Evolutionary conservation across 2,329 filamentous ascomycete genomes (phyloP).

Genomic region (Xylaria sp.): DNA sequence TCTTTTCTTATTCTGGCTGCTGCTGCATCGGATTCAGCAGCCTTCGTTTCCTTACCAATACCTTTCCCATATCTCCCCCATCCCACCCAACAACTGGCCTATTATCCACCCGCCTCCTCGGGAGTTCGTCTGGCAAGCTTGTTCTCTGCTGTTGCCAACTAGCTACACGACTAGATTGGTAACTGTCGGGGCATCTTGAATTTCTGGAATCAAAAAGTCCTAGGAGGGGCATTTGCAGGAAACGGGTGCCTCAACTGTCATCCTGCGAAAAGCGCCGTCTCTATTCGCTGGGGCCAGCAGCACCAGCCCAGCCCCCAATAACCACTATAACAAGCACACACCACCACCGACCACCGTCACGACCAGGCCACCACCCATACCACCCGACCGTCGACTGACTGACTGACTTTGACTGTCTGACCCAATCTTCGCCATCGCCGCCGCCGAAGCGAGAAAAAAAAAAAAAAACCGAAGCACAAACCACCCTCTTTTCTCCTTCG

Average conservation of each 20-base stretch:
- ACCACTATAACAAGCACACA: slow-evolving; percentile 21
- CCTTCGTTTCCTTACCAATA: no score
- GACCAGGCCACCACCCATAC: slow-evolving; percentile 20
- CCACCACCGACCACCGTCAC: slow-evolving; percentile 27
- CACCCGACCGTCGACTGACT: slow-evolving; percentile 23
- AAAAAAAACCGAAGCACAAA: slow-evolving; percentile 30
- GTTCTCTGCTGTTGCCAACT: background rate
- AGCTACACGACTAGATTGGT: background rate
- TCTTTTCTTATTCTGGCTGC: slow-evolving; percentile 7
- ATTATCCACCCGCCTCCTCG: background rate
- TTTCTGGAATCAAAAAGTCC: background rate
- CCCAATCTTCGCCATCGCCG: slow-evolving; percentile 35
- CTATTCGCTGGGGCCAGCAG: slow-evolving; percentile 17
- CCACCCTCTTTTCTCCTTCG: slow-evolving; percentile 19
- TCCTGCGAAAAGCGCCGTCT: slow-evolving; percentile 7
- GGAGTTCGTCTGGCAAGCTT: background rate
- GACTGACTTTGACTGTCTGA: slow-evolving; percentile 30
- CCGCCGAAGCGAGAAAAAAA: slow-evolving; percentile 30
- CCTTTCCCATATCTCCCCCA: no score
- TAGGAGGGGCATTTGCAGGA: slow-evolving; percentile 3
- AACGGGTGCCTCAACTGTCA: slow-evolving; percentile 11
- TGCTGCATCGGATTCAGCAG: background rate
- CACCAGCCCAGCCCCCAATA: slow-evolving; percentile 20
- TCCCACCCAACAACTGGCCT: background rate
- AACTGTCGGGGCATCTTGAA: background rate